Base-by-base conservation (phyloP, 169 alveolate species). In the Cryptosporidium sp. region DNA sequence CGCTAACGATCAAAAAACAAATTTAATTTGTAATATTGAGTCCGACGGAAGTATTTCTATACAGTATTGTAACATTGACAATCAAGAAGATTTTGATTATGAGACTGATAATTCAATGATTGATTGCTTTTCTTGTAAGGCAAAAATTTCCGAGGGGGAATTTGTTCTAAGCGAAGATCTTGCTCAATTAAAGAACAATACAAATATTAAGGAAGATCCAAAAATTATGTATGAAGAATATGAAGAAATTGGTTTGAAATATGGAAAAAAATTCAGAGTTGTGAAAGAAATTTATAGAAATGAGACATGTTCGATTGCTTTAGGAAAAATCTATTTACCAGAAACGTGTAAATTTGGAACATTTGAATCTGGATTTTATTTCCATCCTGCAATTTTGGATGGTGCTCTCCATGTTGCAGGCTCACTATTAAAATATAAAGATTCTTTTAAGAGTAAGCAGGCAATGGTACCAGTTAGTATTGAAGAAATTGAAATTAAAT, bases 391-490 rank as follows among this genome's bases (percentile, higher is more conserved):
- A 5, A 73, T 93, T 23, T 86, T 93, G 23, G 95, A 93, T 80
- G 95, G 95, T 26, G 93, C 95, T 31, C 69, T 93, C 48, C 95
- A 93, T 71, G 72, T 87, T 29, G 89, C 92, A 31, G 91, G 89
- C 1, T 33, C 84, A 4, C 67, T 92, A 21, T 58, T 92, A 31
- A 51, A 85, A 33, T 42, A 60, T 52, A 45, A 56, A 16, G 51
- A 60, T 48, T 44, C 52, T 29, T 21, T 18, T 6, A 52, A 52
- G 67, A 70, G 69, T 21, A 92, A 87, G 18, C 16, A 56, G 3
- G 87, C 94, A 31, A 91, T 93, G 94, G 94, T 93, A 39, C 95
- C 95, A 18, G 92, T 93, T 31, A 72, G 91, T 7, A 92, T 93
- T 31, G 93, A 91, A n/a, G 58, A 75, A 62, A 85, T 70, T 23